phyloP scores from a whole-genome alignment of 805 yeast genomes.

The Ogataea methanolica region DNA sequence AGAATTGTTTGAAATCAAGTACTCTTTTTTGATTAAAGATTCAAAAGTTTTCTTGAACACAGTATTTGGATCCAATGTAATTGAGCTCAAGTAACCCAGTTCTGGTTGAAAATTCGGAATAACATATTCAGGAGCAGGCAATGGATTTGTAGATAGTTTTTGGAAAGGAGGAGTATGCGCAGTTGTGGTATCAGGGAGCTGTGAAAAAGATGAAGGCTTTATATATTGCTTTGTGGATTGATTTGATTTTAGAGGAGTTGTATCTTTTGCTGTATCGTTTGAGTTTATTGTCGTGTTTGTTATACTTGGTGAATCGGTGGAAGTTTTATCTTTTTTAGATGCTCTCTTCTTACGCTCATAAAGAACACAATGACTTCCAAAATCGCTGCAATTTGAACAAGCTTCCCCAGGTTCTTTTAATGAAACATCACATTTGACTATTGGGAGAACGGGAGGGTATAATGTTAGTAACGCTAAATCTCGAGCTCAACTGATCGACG shows the following conservation, averaged over 20 bases:
- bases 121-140: conserved; percentile 6
- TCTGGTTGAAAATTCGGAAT: conserved; percentile 5
- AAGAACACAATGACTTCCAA: conserved; percentile 58
- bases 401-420: conserved; percentile 40
- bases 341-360: conserved; percentile 43
- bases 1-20: conserved; percentile 7
- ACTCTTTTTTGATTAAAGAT: conserved; percentile 9
- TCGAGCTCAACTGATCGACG: not conserved
- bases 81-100: conserved; percentile 6
- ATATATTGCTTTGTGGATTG: not conserved
- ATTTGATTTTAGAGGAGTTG: no score
- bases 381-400: conserved; percentile 64
- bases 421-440: conserved; percentile 64
- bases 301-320: not conserved
- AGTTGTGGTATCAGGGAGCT: no score
- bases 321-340: conserved; percentile 8
- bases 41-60: conserved; percentile 10
- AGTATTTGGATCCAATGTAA: conserved; percentile 7
- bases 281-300: not conserved
- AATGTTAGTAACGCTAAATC: not conserved
- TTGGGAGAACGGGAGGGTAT: conserved; percentile 14
- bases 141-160: not conserved
- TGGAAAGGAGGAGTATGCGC: no score
- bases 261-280: not conserved
- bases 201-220: no score